phyloP scores from a whole-genome alignment of 306 rosid species.

The Herpetospermum pedunculosum region DNA sequence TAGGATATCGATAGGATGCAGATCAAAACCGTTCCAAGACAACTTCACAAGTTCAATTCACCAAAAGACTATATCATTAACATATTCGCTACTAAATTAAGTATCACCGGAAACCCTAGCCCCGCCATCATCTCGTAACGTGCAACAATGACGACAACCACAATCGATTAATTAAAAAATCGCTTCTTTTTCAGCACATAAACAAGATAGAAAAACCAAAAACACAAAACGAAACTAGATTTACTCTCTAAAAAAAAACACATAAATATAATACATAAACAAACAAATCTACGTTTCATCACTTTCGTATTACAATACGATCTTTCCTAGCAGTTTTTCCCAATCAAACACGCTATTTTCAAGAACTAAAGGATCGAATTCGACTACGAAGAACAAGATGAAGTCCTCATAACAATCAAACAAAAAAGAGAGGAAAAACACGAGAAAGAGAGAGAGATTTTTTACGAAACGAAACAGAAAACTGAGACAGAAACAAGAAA shows the following conservation, averaged over 20 bases:
- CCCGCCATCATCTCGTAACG: neutral
- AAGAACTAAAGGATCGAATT: neutral
- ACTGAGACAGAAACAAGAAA: neutral
- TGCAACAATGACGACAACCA: neutral
- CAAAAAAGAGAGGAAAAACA: neutral
- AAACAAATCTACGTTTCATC: neutral
- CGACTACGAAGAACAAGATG: neutral
- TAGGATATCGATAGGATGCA: neutral
- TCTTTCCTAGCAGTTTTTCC: neutral
- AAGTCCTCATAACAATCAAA: neutral
- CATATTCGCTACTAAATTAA: neutral
- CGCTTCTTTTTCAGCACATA: neutral
- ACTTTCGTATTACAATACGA: neutral
- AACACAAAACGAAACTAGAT: neutral
- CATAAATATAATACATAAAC: neutral
- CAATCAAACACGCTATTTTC: neutral
- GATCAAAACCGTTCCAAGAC: neutral
- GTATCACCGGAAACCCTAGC: neutral
- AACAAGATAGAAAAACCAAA: neutral
- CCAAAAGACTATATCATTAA: neutral
- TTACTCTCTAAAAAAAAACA: neutral
- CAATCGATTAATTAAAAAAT: neutral
- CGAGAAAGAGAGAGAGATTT: neutral
- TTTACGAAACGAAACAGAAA: neutral
- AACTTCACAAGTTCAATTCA: neutral